Base-by-base conservation (phyloP, 1,284 basidiomycete genomes). In the Athelia sp. region DNA sequence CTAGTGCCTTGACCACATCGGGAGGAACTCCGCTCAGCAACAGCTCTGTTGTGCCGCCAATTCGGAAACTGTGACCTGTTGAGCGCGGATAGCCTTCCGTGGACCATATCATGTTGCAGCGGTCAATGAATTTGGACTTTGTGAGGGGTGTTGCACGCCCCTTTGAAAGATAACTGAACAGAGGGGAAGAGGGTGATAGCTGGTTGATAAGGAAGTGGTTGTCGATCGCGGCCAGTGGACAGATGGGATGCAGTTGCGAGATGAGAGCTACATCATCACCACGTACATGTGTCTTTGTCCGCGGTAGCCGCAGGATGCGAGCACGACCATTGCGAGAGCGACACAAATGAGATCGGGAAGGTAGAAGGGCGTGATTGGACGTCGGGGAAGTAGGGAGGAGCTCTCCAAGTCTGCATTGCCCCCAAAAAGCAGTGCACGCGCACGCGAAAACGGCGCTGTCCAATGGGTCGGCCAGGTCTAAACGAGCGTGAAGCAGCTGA, bases 11-110 rank as follows among this genome's bases (percentile, higher is more conserved):
- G 8, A 40, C 36, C 8, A 72, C 49, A 17, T 73, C 63, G 0
- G 65, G 65, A 4, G 59, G 54, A 3, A 64, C 59, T 3, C 72
- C 69, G 0, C 48, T 45, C 0, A 68, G 51, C 0, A 73, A 60
- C 0, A 70, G 56, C 17, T 68, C 59, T 0, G 64, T 63, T 0
- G 67, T 57, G 1, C 68, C 67, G 1, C 70, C 66, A 40, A 71
- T 71, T 9, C 62, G 58, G 46, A 72, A 72, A 31, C 58, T 56
- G 45, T 72, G 70, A 6, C 36, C 36, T 1, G 69, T 66, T 0
- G 56, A 48, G 3, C 65, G 48, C 0, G 48, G 21, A 10, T 65
- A 44, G 0, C 55, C 58, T 1, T 55, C 56, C 0, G 18, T 23
- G 1, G 11, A 15, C 63, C 64, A 68, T 1, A 67, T 53, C 4